Conservation (phyloP, 768 basidiomycete genomes). For the Lenzites betulinus region DNA sequence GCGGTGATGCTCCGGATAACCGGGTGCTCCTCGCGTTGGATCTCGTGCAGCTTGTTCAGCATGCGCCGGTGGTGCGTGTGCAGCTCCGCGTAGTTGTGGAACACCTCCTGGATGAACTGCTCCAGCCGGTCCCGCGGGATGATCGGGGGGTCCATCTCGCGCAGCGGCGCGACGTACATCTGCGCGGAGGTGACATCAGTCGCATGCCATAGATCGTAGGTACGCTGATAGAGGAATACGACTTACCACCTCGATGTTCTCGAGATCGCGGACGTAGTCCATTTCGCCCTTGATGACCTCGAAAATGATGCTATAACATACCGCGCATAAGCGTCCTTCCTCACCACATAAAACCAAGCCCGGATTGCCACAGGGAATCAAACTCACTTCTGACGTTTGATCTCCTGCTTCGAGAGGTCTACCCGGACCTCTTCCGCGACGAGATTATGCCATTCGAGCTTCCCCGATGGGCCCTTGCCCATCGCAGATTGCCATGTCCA, state of each 20-base stretch:
- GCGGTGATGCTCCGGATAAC: conserved; percentile 79
- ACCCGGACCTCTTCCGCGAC: conserved; percentile 68
- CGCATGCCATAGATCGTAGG: neutral
- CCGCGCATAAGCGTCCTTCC: too few relatives aligned
- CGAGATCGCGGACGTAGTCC: conserved; percentile 91
- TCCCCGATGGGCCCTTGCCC: conserved; percentile 76
- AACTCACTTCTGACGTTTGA: conserved; percentile 81
- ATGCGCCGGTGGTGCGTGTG: conserved; percentile 73
- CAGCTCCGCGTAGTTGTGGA: conserved; percentile 84
- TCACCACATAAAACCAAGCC: too few relatives aligned
- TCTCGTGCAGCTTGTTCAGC: conserved; percentile 78
- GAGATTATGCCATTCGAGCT: conserved; percentile 91
- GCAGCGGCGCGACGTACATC: conserved; percentile 84
- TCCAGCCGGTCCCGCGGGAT: conserved; percentile 70
- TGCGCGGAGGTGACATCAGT: conserved; percentile 31
- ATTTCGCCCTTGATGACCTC: conserved; percentile 96
- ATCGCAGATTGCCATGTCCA: conserved; percentile 90
- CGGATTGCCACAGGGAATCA: too few relatives aligned
- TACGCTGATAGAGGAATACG: neutral
- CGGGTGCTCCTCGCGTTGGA: conserved; percentile 88
- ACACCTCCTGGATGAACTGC: conserved; percentile 82
- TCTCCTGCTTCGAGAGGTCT: conserved; percentile 67
- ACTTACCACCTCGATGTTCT: conserved; percentile 76
- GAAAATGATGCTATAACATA: conserved; percentile 71
- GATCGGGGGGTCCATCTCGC: conserved; percentile 73